A percentile compares a stretch with the other conserved stretches of the same genome.
phyloP scores from a whole-genome alignment of 768 basidiomycete species.

The Leucocoprinus birnbaumii region DNA sequence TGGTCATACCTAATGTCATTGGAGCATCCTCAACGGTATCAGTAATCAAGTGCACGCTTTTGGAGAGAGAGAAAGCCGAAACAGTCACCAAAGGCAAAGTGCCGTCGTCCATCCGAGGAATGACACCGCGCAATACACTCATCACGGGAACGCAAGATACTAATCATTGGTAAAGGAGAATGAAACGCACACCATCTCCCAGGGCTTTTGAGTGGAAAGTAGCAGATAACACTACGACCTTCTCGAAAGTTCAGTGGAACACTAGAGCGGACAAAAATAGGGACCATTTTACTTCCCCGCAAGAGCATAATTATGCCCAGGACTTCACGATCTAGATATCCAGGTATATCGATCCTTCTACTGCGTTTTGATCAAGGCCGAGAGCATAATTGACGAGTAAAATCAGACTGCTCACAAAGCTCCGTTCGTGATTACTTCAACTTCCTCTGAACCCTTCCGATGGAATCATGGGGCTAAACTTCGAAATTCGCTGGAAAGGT shows the following conservation, averaged over 20 bases:
- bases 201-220: not conserved
- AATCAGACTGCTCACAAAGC: not conserved
- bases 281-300: not conserved
- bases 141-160: not conserved
- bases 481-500: not conserved
- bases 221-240: not conserved
- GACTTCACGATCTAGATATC: not conserved
- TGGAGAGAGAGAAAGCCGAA: not conserved
- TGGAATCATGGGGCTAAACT: not conserved
- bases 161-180: not conserved
- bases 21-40: not conserved
- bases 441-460: not conserved
- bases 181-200: not conserved
- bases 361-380: not conserved
- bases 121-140: not conserved
- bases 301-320: not conserved
- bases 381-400: not conserved
- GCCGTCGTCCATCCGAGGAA: not conserved
- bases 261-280: not conserved
- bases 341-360: constrained; percentile 1
- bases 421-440: not conserved
- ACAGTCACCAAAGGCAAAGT: not conserved
- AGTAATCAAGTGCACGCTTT: not conserved
- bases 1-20: not conserved
- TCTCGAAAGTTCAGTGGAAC: constrained; percentile 1